These are phyloP conservation scores for Laetiporus sulphureus DNA, from an alignment of 1,284 basidiomycete genomes.

Conservation along the genomic window DNA sequence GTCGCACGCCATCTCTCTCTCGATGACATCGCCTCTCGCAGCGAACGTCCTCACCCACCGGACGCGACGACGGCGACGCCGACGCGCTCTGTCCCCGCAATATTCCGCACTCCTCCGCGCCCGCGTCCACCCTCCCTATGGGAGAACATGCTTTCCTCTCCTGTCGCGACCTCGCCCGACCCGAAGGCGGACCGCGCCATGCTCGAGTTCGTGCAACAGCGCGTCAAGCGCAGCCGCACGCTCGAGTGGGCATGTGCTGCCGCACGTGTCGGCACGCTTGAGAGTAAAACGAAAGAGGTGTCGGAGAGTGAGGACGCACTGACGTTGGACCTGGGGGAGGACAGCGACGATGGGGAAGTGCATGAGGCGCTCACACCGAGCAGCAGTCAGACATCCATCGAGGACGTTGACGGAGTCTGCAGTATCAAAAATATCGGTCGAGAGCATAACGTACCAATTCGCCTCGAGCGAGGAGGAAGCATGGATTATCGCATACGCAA, in stretches of 20 bases:
- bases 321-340: constrained; percentile 20
- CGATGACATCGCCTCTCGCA: constrained; percentile 37
- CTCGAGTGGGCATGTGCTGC: constrained; percentile 72
- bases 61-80: constrained; percentile 10
- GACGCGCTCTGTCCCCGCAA: constrained; percentile 29
- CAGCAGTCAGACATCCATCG: constrained; percentile 21
- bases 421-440: too few relatives aligned
- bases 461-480: too few relatives aligned
- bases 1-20: constrained; percentile 11
- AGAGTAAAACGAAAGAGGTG: constrained; percentile 17
- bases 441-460: too few relatives aligned
- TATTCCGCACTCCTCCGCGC: constrained; percentile 34
- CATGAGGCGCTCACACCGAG: constrained; percentile 35
- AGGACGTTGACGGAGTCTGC: too few relatives aligned
- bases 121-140: constrained; percentile 36
- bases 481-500: too few relatives aligned
- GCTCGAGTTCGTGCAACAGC: constrained; percentile 42
- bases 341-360: constrained; percentile 27
- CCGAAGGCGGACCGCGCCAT: constrained; percentile 30
- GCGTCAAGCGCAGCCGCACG: constrained; percentile 36
- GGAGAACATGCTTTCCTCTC: constrained; percentile 71
- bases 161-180: constrained; percentile 37
- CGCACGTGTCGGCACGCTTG: constrained; percentile 35
- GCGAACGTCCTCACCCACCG: constrained; percentile 18
- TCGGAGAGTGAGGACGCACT: constrained; percentile 27